phyloP scores from a whole-genome alignment of 176 grass and related monocot genomes.

The Musa itinerans region DNA sequence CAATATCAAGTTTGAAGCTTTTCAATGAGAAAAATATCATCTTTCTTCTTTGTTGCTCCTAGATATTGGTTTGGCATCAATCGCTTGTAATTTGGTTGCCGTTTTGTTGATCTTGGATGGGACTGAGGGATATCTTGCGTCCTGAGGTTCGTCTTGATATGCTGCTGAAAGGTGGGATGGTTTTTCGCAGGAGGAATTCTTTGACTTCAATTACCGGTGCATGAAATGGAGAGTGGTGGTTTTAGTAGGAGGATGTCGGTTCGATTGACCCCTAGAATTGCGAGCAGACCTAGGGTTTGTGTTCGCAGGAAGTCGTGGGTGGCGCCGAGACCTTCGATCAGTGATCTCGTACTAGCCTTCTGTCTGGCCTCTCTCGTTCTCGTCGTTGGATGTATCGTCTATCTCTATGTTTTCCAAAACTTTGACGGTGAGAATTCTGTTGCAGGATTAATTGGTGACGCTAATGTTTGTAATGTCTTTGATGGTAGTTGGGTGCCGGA shows the following conservation, averaged over 20 bases:
- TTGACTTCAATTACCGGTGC: neutral
- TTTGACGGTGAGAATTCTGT: constrained; percentile 29
- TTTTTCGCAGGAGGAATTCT: neutral
- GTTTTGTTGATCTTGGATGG: neutral
- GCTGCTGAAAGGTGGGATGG: constrained; percentile 22
- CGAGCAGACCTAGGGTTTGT: constrained; percentile 51
- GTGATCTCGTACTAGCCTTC: constrained; percentile 38
- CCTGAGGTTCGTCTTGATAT: neutral
- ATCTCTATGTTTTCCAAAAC: constrained; percentile 55
- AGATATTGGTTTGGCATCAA: neutral
- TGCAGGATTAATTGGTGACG: constrained; percentile 26
- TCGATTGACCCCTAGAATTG: constrained; percentile 45
- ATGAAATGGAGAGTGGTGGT: constrained; percentile 45
- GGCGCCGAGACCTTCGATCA: constrained; percentile 35
- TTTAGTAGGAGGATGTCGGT: constrained; percentile 53
- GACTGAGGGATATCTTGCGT: neutral
- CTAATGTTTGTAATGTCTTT: constrained; percentile 61
- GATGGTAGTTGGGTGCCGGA: constrained; percentile 75
- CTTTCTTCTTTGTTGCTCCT: too few relatives aligned
- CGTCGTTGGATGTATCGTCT: constrained; percentile 44
- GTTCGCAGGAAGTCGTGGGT: constrained; percentile 66
- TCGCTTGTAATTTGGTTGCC: neutral
- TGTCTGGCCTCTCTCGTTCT: constrained; percentile 45
- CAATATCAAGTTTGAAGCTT: neutral
- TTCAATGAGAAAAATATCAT: neutral